phyloP scores from a whole-genome alignment of 768 basidiomycete species.

The Dendrothele bispora region DNA sequence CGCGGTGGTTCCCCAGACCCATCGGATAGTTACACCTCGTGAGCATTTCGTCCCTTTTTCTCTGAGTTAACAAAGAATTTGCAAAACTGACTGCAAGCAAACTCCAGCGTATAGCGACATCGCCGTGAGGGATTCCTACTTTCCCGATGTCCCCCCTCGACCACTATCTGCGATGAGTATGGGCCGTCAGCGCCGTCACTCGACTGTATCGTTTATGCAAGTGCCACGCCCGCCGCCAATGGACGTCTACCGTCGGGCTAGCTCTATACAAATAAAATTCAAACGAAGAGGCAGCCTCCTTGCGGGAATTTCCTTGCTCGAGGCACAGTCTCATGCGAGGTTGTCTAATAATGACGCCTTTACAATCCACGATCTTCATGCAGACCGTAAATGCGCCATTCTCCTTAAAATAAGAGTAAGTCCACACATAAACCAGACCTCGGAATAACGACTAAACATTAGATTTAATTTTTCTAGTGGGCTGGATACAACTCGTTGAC shows the following conservation, averaged over 20 bases:
- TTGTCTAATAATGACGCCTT: slow-evolving; percentile 66
- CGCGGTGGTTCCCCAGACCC: not conserved
- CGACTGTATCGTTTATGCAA: slow-evolving; percentile 44
- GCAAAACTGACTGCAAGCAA: not conserved
- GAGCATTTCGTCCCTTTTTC: not conserved
- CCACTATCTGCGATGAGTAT: slow-evolving; percentile 41
- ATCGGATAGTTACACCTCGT: slow-evolving; percentile 2
- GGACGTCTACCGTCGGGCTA: slow-evolving; percentile 49
- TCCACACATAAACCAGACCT: slow-evolving; percentile 10
- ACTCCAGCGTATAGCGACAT: slow-evolving; percentile 56
- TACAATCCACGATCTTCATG: slow-evolving; percentile 61
- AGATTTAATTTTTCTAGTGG: slow-evolving; percentile 46
- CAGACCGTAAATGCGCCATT: slow-evolving; percentile 60
- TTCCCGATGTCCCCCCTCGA: slow-evolving; percentile 35
- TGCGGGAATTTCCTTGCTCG: slow-evolving; percentile 64
- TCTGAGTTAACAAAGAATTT: not conserved
- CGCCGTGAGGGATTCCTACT: slow-evolving; percentile 50
- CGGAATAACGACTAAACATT: not conserved
- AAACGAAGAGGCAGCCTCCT: slow-evolving; percentile 69
- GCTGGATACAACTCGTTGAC: slow-evolving; percentile 67
- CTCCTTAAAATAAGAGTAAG: slow-evolving; percentile 62
- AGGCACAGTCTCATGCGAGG: slow-evolving; percentile 64
- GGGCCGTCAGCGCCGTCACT: slow-evolving; percentile 46
- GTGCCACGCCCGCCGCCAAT: slow-evolving; percentile 34
- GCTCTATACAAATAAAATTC: slow-evolving; percentile 62